These are phyloP conservation scores for Pyricularia pennisetigena DNA, from an alignment of 2,329 filamentous ascomycete genomes.

Conservation along the genomic window DNA sequence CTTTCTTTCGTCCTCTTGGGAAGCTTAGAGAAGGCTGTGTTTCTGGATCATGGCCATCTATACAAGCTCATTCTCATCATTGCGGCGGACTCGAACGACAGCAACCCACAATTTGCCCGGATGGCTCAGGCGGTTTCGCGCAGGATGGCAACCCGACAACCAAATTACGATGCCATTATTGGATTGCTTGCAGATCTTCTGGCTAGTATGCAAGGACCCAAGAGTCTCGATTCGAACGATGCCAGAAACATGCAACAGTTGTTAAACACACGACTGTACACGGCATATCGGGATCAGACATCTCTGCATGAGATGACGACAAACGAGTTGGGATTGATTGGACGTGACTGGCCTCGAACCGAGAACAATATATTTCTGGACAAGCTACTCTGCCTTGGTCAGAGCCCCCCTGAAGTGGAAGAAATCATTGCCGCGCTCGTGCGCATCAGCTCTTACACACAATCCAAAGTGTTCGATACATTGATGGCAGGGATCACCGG, in stretches of 20 bases:
- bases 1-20: constrained; percentile 56
- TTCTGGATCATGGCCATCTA: constrained; percentile 55
- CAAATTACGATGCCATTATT: constrained; percentile 44
- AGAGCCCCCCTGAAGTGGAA: constrained; percentile 40
- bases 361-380: constrained; percentile 46
- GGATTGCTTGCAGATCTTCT: constrained; percentile 25
- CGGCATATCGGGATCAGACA: constrained; percentile 9
- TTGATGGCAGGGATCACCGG: constrained; percentile 44
- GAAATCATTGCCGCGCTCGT: constrained; percentile 50
- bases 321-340: constrained; percentile 10
- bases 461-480: constrained; percentile 39
- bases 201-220: neutral
- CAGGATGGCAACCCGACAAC: constrained; percentile 36
- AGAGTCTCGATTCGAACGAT: neutral
- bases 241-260: neutral
- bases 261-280: neutral
- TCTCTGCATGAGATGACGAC: constrained; percentile 12
- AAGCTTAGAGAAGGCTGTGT: constrained; percentile 40
- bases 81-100: constrained; percentile 43
- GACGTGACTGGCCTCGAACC: constrained; percentile 13
- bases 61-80: constrained; percentile 48
- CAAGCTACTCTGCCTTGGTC: constrained; percentile 55
- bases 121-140: constrained; percentile 43
- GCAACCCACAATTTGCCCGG: constrained; percentile 42
- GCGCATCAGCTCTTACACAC: constrained; percentile 37